phyloP scores from a whole-genome alignment of 345 rosid species.

The Rubroshorea leprosula region DNA sequence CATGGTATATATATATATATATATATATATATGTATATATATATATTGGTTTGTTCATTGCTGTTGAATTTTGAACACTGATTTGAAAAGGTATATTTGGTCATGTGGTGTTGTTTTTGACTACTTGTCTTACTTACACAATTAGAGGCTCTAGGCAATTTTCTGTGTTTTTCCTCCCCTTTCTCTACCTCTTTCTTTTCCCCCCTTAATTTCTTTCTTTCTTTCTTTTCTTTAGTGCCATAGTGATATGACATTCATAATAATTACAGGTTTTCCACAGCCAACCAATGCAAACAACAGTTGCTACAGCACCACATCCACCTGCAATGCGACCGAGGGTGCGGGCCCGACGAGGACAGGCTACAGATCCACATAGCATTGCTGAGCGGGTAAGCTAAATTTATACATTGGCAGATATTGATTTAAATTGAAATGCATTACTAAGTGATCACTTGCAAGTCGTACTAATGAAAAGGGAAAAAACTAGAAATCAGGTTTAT shows the following conservation, averaged over 20 bases:
- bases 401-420: too few relatives aligned
- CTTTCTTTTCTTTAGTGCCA: background rate
- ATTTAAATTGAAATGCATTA: too few relatives aligned
- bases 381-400: constrained; percentile 76
- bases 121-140: too few relatives aligned
- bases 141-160: background rate
- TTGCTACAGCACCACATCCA: constrained; percentile 77
- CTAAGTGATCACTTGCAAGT: too few relatives aligned
- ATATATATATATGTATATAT: too few relatives aligned
- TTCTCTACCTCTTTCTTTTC: too few relatives aligned
- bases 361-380: constrained; percentile 99
- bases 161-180: background rate
- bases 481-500: too few relatives aligned
- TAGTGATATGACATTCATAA: constrained; percentile 10
- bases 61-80: background rate
- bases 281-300: constrained; percentile 67
- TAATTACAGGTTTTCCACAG: constrained; percentile 75
- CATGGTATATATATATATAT: too few relatives aligned
- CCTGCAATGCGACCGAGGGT: constrained; percentile 94
- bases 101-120: background rate
- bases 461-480: too few relatives aligned
- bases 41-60: background rate
- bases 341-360: constrained; percentile 98
- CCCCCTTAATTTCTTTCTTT: too few relatives aligned
- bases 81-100: background rate